Base-by-base conservation (phyloP, 1,284 basidiomycete species). In the Chondrostereum purpureum region DNA sequence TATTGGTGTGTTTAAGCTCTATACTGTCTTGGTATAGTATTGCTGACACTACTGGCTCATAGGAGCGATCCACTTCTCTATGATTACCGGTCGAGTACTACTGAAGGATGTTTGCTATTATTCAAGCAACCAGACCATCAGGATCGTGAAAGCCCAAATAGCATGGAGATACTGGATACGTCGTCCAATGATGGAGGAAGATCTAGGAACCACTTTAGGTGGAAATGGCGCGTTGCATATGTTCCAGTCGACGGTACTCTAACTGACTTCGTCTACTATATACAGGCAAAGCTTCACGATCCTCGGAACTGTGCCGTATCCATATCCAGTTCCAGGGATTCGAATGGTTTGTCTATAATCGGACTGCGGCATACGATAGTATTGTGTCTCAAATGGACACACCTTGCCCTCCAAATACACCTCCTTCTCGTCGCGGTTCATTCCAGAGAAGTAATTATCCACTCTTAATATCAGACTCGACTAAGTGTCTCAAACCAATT, bases 81-180 rank as follows among this genome's bases (percentile, higher is more conserved):
- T 92, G n/a, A 66, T 95, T 18, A 81, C 85, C 2, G 93, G 93
- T 13, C 72, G 91, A 52, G 82, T 97, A 44, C 73, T 92, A 12
- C 74, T 95, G 56, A 89, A 89, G 64, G 87, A 95, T 59, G 63
- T 94, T 18, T 72, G 78, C 21, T 96, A 95, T 60, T 81, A 94
- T 62, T 92, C 90, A 1, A 88, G 88, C 57, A 95, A 93, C 63
- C 85, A 94, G 61, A 89, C 87, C 6, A 72, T 93, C 39, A 80
- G 80, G 49, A 76, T 91, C 41, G 77, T 91, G 43, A 89, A 90
- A 61, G 86, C 83, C 2, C 81, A 91, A 58, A 63, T 96, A 42
- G 85, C 85, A 52, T 96, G 92, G 89, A 73, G 89, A 50, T 96
- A 93, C 62, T 97, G 93, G 93, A 77, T 91, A 45, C 80, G 90